Percentiles rank a stretch among this genome's conserved stretches.
Evolutionary conservation across 441 rosid species (phyloP).

Genomic region (Mallotus japonicus): DNA sequence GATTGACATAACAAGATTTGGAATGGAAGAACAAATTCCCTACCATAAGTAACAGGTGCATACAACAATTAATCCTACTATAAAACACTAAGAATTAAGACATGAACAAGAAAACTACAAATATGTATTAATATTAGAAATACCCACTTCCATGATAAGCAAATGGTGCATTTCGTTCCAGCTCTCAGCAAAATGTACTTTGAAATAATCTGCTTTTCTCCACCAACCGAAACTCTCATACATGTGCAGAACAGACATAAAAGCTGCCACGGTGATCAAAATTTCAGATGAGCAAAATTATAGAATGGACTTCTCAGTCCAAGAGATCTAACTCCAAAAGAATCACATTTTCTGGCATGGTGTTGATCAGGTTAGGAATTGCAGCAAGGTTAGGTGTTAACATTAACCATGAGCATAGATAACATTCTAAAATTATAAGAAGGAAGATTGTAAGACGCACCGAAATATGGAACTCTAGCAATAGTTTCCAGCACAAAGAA

Average conservation of each 20-base stretch:
- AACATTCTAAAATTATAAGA: not conserved
- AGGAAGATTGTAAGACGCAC: conserved; percentile 38
- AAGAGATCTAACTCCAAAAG: not conserved
- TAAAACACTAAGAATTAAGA: not conserved
- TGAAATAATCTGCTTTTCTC: conserved; percentile 91
- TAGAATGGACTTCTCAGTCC: not conserved
- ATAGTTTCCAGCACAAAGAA: conserved; percentile 92
- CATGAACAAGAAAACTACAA: not conserved
- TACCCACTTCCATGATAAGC: conserved; percentile 91
- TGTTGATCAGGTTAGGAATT: not conserved
- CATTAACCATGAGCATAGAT: not conserved
- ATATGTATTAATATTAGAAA: not conserved
- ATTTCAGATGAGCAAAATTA: not conserved
- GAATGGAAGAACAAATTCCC: not conserved
- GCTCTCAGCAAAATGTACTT: conserved; percentile 98
- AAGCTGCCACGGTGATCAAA: conserved; percentile 50
- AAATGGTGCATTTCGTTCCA: conserved; percentile 99
- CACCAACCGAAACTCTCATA: conserved; percentile 99
- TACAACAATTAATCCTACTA: not conserved
- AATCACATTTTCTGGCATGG: too few species aligned
- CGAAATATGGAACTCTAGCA: conserved; percentile 95
- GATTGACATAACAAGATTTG: conserved; percentile 8
- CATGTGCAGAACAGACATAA: conserved; percentile 90
- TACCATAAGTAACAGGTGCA: not conserved
- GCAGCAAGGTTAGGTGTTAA: not conserved